A percentile compares a stretch with the other conserved stretches of the same genome.
Evolutionary conservation across 1,284 basidiomycete species (phyloP).

Genomic region (Salmacisia buchloeana): DNA sequence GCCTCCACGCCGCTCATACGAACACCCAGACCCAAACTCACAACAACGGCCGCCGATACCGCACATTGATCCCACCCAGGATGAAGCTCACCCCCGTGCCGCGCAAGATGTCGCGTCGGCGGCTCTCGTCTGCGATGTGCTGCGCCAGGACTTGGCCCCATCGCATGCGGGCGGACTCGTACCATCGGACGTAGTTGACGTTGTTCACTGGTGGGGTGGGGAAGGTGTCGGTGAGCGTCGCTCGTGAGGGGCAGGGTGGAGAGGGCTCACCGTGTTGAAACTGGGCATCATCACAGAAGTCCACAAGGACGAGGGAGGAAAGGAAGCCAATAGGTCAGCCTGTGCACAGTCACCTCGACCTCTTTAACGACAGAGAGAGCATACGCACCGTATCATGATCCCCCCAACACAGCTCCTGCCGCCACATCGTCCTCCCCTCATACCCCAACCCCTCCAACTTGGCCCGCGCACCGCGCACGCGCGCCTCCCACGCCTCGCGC

Average conservation of each 20-base stretch:
- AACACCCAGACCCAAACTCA: background rate
- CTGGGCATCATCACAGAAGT: constrained; percentile 25
- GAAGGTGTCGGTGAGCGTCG: no score
- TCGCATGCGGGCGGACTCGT: constrained; percentile 35
- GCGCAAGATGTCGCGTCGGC: constrained; percentile 22
- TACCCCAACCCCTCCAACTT: background rate
- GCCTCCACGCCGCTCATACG: no score
- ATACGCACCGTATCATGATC: constrained; percentile 9
- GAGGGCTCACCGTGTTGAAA: constrained; percentile 25
- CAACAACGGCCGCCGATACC: constrained; percentile 29
- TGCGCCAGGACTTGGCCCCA: constrained; percentile 17
- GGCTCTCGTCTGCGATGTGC: constrained; percentile 9
- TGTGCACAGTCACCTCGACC: background rate
- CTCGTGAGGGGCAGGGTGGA: no score
- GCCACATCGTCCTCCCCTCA: constrained; percentile 3
- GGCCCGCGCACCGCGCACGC: background rate
- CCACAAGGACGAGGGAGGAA: background rate
- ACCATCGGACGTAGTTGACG: constrained; percentile 40
- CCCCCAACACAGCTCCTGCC: constrained; percentile 8
- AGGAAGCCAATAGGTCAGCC: background rate
- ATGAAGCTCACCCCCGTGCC: constrained; percentile 36
- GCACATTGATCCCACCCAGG: constrained; percentile 33
- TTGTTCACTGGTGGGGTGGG: constrained; percentile 36
- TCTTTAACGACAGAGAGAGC: no score
- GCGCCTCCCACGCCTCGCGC: background rate